Base-by-base conservation (phyloP, 805 yeast species). In the Blastobotrys americana region DNA sequence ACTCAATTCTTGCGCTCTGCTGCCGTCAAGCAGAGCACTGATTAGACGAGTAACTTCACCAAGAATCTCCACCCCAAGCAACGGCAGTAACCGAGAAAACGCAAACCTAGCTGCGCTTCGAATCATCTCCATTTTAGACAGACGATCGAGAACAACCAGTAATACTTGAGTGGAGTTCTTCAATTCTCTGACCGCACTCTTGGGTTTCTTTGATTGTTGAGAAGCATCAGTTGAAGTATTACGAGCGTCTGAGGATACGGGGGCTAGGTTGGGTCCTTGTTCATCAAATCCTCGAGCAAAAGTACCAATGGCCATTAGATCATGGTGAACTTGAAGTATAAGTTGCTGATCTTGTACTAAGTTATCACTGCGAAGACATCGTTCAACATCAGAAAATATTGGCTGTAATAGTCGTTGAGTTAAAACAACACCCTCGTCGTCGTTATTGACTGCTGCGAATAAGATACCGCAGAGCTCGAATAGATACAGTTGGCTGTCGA, bases 31-130 rank as follows among this genome's bases (percentile, higher is more conserved):
- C 46, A 86, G 68, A 18, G 80, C 71, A 2, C 85, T 76, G 47
- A 93, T 77, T 49, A 88, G 74, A 58, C 85, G 80, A 51, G 82
- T 80, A 61, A 85, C 70, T 58, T 69, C 77, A 45, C 67, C 67
- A 25, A 77, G 65, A 50, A 78, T 69, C 5, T 65, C 63, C 17
- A 64, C 63, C 44, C 77, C 77, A 55, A 93, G 68, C 35, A 90
- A 69, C 18, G 94, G 86, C 44, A 88, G 82, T 53, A 93, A 73
- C 50, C 97, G 75, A 8, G 96, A 86, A 65, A 89, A 81, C 23
- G 96, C 78, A 61, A 84, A 87, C 55, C 96, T 75, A 3, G 90
- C 72, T 3, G 96, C 82, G 53, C 87, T 96, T 59, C 97, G 76
- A 38, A 90, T 77, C 25, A 71, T 70, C 58, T 82, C 87, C 50